Conservation (phyloP, 495 filamentous ascomycete species). For the Letharia lupina region DNA sequence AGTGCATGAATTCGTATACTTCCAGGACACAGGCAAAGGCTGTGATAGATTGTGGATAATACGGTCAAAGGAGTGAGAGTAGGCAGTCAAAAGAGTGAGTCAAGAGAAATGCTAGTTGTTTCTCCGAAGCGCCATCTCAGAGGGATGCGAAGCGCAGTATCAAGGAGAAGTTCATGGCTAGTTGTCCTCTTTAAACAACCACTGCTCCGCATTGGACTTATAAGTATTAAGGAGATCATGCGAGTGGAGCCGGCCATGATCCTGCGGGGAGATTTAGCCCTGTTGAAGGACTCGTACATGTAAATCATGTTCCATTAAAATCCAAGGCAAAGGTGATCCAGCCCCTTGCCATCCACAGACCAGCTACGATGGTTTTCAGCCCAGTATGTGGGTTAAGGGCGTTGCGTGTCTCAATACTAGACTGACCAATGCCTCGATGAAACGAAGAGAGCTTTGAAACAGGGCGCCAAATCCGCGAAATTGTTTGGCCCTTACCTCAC, state of each 20-base stretch:
- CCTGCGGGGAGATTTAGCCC: neutral
- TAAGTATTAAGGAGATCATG: neutral
- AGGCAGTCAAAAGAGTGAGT: neutral
- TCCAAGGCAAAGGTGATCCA: neutral
- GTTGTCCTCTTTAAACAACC: neutral
- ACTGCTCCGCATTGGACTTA: neutral
- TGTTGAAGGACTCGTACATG: neutral
- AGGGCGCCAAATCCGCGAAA: constrained; percentile 1
- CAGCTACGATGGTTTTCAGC: neutral
- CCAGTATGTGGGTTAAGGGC: neutral
- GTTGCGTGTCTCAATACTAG: neutral
- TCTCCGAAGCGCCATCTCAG: constrained; percentile 3
- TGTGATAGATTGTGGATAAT: neutral
- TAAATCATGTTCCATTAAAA: neutral
- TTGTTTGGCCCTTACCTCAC: constrained; percentile 1
- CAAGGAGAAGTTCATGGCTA: neutral
- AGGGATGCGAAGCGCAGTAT: neutral
- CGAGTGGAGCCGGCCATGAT: neutral
- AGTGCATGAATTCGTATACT: neutral
- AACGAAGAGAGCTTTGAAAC: neutral
- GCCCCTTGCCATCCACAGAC: neutral
- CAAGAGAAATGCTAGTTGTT: neutral
- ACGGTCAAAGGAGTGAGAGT: neutral
- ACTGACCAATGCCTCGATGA: neutral
- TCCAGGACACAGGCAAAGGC: neutral